Evolutionary conservation across 768 basidiomycete genomes (phyloP).

Genomic region (Tricholoma furcatifolium): DNA sequence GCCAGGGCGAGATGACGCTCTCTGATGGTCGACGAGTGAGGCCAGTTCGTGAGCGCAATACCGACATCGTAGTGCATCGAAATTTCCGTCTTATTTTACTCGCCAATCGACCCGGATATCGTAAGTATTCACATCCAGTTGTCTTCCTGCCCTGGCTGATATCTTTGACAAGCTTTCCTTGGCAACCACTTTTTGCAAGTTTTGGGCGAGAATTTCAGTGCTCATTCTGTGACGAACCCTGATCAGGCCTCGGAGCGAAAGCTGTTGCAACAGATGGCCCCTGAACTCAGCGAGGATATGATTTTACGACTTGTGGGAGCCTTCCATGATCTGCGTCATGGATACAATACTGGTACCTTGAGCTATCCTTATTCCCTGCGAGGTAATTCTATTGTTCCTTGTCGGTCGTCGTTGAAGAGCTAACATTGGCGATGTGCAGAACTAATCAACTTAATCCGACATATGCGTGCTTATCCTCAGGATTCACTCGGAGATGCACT

Average conservation of each 20-base stretch:
- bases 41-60: slow-evolving; percentile 40
- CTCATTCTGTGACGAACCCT: slow-evolving; percentile 65
- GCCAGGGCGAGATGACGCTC: slow-evolving; percentile 61
- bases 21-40: slow-evolving; percentile 62
- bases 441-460: slow-evolving; percentile 62
- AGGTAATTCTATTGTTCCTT: slow-evolving; percentile 34
- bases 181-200: slow-evolving; percentile 75
- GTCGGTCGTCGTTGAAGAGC: background rate
- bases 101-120: slow-evolving; percentile 70
- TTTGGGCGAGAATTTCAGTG: slow-evolving; percentile 66
- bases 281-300: slow-evolving; percentile 52
- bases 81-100: slow-evolving; percentile 63
- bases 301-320: slow-evolving; percentile 57
- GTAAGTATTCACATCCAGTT: slow-evolving; percentile 37
- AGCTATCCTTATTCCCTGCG: slow-evolving; percentile 69
- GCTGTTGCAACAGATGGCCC: slow-evolving; percentile 59
- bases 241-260: slow-evolving; percentile 64
- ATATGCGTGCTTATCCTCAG: slow-evolving; percentile 58
- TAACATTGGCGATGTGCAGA: slow-evolving; percentile 33
- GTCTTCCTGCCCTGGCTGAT: background rate
- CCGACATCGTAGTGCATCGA: slow-evolving; percentile 60
- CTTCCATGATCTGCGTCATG: slow-evolving; percentile 61
- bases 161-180: slow-evolving; percentile 52
- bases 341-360: slow-evolving; percentile 55
- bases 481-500: slow-evolving; percentile 59